These are phyloP conservation scores for Aspergillus coremiiformis DNA, from an alignment of 495 filamentous ascomycete species.

Conservation along the genomic window DNA sequence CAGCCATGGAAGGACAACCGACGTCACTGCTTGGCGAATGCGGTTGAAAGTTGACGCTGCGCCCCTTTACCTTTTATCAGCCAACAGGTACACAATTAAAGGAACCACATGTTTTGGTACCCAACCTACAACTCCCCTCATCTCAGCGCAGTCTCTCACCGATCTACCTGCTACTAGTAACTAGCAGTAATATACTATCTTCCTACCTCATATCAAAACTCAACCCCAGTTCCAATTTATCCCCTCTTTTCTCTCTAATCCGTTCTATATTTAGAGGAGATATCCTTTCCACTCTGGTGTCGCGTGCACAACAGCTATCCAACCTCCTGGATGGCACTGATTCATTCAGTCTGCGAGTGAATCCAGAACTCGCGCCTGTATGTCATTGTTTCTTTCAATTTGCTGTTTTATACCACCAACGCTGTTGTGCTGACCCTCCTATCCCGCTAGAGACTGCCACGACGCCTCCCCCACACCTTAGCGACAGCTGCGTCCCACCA, in stretches of 20 bases:
- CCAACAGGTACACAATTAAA: conserved; percentile 17
- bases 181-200: no score
- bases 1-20: conserved; percentile 14
- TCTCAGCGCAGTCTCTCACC: no score
- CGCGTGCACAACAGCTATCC: conserved; percentile 24
- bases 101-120: conserved; percentile 19
- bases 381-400: not conserved
- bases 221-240: not conserved
- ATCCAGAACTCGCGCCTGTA: conserved; percentile 15
- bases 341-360: conserved; percentile 16
- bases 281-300: conserved; percentile 17
- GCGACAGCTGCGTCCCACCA: conserved; percentile 33
- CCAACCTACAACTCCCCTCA: conserved; percentile 19
- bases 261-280: conserved; percentile 2
- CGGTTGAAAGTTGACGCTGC: conserved; percentile 12
- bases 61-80: not conserved
- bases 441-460: not conserved
- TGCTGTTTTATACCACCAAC: not conserved
- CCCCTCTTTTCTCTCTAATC: not conserved
- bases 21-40: conserved; percentile 28
- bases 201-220: not conserved
- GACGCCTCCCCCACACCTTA: conserved; percentile 24
- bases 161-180: no score
- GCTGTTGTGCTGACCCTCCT: not conserved
- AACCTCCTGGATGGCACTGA: conserved; percentile 29